A percentile compares a stretch with the other conserved stretches of the same genome.
Conservation (phyloP, 345 rosid genomes). For the Geranium brycei region DNA sequence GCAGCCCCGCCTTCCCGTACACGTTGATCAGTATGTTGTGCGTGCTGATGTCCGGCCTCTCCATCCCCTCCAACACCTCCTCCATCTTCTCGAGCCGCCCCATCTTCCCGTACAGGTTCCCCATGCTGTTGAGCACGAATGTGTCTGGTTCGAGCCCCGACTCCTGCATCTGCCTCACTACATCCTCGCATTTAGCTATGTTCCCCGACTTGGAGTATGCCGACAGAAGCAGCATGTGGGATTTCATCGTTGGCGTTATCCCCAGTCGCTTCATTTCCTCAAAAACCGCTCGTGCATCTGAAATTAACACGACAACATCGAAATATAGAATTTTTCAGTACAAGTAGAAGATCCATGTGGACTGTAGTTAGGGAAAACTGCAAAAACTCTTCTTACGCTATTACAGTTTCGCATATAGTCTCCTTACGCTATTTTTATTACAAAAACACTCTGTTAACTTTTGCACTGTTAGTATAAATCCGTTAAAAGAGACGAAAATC, state of each 20-base stretch:
- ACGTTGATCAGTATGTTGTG: conserved; percentile 75
- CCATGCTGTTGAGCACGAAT: conserved; percentile 67
- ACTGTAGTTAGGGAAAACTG: no score
- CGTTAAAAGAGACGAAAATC: no score
- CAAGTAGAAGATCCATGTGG: no score
- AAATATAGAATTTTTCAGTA: no score
- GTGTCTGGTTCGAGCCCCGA: conserved; percentile 73
- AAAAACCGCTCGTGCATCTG: conserved; percentile 70
- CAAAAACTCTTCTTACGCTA: no score
- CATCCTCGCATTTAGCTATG: conserved; percentile 55
- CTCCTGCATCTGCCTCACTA: conserved; percentile 54
- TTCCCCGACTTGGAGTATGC: conserved; percentile 67
- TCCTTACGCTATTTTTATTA: no score
- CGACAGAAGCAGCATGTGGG: conserved; percentile 81
- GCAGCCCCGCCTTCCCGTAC: conserved; percentile 65
- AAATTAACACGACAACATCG: neutral
- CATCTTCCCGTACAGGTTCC: conserved; percentile 63
- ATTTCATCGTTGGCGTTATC: conserved; percentile 76
- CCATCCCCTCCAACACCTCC: conserved; percentile 49
- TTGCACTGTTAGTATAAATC: no score
- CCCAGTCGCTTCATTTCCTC: conserved; percentile 76
- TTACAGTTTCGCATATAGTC: no score
- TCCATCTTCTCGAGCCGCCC: conserved; percentile 80
- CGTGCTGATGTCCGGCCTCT: conserved; percentile 53
- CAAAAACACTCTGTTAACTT: no score